Evolutionary conservation across 306 rosid genomes (phyloP).

Genomic region (Lathyrus aphaca): DNA sequence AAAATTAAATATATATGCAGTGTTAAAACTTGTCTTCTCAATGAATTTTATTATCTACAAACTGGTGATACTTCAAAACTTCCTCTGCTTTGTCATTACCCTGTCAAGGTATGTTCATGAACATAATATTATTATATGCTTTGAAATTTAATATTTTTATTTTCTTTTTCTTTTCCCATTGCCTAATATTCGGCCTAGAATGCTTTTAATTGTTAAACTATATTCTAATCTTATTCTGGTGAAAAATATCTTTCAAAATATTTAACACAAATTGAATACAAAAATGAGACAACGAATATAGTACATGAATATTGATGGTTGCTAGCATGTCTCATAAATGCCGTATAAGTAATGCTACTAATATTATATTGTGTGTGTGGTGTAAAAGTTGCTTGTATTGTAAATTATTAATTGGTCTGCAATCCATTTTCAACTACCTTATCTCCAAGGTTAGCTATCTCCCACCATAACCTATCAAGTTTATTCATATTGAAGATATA

Average conservation of each 20-base stretch:
- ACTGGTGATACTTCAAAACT: slow-evolving; percentile 79
- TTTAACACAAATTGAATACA: background rate
- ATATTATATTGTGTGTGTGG: background rate
- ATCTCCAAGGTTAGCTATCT: background rate
- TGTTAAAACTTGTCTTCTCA: slow-evolving; percentile 44
- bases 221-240: background rate
- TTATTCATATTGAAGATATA: background rate
- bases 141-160: background rate
- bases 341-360: background rate
- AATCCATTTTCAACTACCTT: slow-evolving; percentile 21
- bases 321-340: slow-evolving; percentile 37
- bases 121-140: background rate
- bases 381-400: slow-evolving; percentile 4
- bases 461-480: background rate
- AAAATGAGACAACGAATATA: background rate
- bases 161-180: background rate
- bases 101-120: slow-evolving; percentile 71
- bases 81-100: slow-evolving; percentile 94
- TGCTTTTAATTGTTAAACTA: background rate
- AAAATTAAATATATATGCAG: slow-evolving; percentile 44
- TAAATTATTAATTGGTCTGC: slow-evolving; percentile 8
- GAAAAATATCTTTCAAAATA: background rate
- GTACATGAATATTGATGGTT: background rate
- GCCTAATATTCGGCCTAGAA: background rate
- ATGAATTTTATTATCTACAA: slow-evolving; percentile 46